Conservation (phyloP, 1,284 basidiomycete species). For the Leccinum pseudoinsigne region DNA sequence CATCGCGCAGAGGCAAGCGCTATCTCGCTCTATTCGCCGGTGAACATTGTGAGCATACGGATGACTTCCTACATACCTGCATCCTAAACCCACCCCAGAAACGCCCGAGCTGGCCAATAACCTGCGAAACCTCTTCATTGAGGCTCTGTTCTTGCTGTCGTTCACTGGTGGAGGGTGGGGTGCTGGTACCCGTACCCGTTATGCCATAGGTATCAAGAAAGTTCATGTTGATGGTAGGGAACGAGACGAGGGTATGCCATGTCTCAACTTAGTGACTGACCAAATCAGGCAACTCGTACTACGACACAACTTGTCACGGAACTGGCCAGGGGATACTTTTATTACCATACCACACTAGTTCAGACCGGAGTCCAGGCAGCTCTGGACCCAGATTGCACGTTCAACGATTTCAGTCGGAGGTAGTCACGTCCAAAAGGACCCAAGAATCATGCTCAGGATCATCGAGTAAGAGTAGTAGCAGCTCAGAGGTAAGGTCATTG, state of each 20-base stretch:
- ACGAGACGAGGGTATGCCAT: not conserved
- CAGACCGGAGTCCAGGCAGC: too few relatives aligned
- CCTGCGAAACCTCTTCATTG: constrained; percentile 86
- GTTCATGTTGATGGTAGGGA: constrained; percentile 51
- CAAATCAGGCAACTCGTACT: constrained; percentile 16
- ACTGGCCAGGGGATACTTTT: too few relatives aligned
- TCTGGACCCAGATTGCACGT: too few relatives aligned
- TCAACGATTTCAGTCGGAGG: too few relatives aligned
- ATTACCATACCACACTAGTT: too few relatives aligned
- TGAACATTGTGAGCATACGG: constrained; percentile 2
- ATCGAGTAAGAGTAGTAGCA: too few relatives aligned
- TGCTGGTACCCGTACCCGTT: constrained; percentile 41
- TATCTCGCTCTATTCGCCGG: constrained; percentile 61
- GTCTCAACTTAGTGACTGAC: not conserved
- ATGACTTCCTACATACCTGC: constrained; percentile 57
- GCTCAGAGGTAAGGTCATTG: too few relatives aligned
- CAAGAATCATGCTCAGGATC: too few relatives aligned
- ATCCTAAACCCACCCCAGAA: constrained; percentile 91
- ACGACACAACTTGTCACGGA: too few relatives aligned
- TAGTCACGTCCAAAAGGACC: too few relatives aligned
- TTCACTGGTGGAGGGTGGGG: constrained; percentile 39
- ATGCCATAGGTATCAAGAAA: constrained; percentile 67
- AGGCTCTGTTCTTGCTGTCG: constrained; percentile 57
- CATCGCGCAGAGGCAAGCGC: constrained; percentile 74
- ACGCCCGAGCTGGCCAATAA: constrained; percentile 78